These are phyloP conservation scores for Monosporascus ibericus DNA, from an alignment of 2,329 filamentous ascomycete species.

Conservation along the genomic window DNA sequence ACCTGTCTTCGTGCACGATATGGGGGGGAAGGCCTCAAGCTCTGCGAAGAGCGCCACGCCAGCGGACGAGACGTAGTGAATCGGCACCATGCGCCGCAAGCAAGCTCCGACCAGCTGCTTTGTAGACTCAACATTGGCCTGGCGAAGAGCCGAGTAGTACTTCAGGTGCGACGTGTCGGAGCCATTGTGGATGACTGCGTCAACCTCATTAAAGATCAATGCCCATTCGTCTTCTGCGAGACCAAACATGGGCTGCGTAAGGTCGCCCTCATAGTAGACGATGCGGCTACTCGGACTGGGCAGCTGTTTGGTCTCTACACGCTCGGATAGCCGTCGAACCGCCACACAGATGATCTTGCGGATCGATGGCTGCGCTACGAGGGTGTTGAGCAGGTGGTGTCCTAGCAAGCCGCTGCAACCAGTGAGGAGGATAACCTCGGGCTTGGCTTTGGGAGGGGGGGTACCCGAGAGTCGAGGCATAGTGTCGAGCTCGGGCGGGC, in stretches of 20 bases:
- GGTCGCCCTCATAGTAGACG: constrained; percentile 3
- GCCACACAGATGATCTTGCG: constrained; percentile 6
- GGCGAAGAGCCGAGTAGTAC: neutral
- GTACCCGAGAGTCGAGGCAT: no score
- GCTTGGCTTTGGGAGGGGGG: neutral
- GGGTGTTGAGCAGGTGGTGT: neutral
- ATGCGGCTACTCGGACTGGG: neutral
- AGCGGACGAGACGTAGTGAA: constrained; percentile 27
- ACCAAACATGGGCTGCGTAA: constrained; percentile 1
- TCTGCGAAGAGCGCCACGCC: constrained; percentile 7
- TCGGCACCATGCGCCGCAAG: constrained; percentile 10
- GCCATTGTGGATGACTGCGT: constrained; percentile 12
- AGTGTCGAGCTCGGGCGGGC: neutral
- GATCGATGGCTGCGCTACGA: neutral
- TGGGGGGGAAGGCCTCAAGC: neutral
- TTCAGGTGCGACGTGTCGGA: constrained; percentile 10
- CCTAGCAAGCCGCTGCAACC: constrained; percentile 4
- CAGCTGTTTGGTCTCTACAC: neutral
- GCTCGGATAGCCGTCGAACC: neutral
- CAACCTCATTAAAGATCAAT: constrained; percentile 3
- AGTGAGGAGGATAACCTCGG: constrained; percentile 2
- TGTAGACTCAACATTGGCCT: constrained; percentile 1
- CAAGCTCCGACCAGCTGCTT: neutral
- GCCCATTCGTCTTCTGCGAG: neutral
- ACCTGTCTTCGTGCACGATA: constrained; percentile 2